A percentile compares a stretch with the other conserved stretches of the same genome.
Conservation (phyloP, 495 filamentous ascomycete species). For the Podospora tetraspora region DNA sequence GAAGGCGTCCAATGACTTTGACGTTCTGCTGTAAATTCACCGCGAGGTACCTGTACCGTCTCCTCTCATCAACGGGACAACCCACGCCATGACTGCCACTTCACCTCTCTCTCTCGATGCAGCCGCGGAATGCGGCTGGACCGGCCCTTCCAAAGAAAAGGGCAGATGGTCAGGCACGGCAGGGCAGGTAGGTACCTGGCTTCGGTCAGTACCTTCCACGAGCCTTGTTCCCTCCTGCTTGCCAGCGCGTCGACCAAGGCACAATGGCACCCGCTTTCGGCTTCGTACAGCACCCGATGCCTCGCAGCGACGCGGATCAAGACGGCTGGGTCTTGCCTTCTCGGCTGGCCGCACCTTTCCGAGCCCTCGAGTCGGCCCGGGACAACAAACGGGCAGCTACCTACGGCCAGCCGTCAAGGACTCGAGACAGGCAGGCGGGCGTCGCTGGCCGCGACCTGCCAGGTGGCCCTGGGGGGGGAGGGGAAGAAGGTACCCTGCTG, state of each 20-base stretch:
- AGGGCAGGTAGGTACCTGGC: neutral
- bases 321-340: neutral
- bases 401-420: neutral
- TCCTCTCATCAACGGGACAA: neutral
- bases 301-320: constrained; percentile 5
- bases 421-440: neutral
- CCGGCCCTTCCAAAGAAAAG: too few relatives aligned
- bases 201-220: neutral
- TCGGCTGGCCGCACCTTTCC: constrained; percentile 10
- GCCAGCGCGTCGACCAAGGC: neutral
- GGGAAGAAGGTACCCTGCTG: neutral
- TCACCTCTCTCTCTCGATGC: neutral
- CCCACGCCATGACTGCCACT: neutral
- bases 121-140: neutral
- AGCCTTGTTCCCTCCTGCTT: neutral
- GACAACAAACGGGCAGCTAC: neutral
- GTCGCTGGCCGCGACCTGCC: neutral
- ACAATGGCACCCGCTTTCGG: neutral
- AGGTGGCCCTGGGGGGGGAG: neutral
- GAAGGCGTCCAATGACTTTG: neutral
- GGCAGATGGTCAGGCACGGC: neutral
- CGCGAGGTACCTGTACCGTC: neutral
- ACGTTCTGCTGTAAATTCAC: neutral
- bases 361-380: constrained; percentile 8
- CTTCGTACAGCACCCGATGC: constrained; percentile 4